Percentiles rank a stretch among this genome's conserved stretches.
Evolutionary conservation across 768 basidiomycete species (phyloP).

Genomic region (Podaxis sp.): DNA sequence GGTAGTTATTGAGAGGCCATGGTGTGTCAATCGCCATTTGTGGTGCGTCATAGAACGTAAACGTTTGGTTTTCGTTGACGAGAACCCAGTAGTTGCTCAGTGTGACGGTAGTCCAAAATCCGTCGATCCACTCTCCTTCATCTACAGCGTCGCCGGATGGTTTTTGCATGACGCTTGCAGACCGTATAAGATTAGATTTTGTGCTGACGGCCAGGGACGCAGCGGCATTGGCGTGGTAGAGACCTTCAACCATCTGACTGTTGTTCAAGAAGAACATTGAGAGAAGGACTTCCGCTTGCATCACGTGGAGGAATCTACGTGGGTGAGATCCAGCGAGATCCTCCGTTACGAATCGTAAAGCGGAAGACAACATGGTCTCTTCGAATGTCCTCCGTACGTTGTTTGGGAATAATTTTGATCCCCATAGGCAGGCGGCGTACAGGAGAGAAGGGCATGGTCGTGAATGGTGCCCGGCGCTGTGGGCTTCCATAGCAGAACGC

Average conservation of each 20-base stretch:
- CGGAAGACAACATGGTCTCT: slow-evolving; percentile 37
- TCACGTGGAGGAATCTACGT: slow-evolving; percentile 36
- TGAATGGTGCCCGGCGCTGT: slow-evolving; percentile 28
- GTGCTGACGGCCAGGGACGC: slow-evolving; percentile 38
- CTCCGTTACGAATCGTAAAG: slow-evolving; percentile 37
- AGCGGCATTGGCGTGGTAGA: slow-evolving; percentile 50
- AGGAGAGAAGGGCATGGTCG: slow-evolving; percentile 37
- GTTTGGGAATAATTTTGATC: slow-evolving; percentile 27
- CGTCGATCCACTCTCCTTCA: slow-evolving; percentile 32
- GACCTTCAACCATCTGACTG: slow-evolving; percentile 45
- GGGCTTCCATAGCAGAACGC: slow-evolving; percentile 28
- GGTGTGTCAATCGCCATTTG: slow-evolving; percentile 32
- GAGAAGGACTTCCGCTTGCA: slow-evolving; percentile 55
- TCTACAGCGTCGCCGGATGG: slow-evolving; percentile 20
- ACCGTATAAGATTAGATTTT: slow-evolving; percentile 34
- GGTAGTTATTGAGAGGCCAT: slow-evolving; percentile 31
- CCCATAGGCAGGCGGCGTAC: slow-evolving; percentile 40
- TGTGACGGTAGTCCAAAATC: slow-evolving; percentile 35
- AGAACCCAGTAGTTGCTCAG: slow-evolving; percentile 49
- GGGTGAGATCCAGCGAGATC: slow-evolving; percentile 41
- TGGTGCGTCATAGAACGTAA: slow-evolving; percentile 39
- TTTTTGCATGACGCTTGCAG: slow-evolving; percentile 2
- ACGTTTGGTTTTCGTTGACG: slow-evolving; percentile 41
- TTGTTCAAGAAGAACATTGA: slow-evolving; percentile 50
- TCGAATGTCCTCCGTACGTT: slow-evolving; percentile 25